Conservation (phyloP, 306 rosid genomes). For the Pterocarpus macrocarpus region DNA sequence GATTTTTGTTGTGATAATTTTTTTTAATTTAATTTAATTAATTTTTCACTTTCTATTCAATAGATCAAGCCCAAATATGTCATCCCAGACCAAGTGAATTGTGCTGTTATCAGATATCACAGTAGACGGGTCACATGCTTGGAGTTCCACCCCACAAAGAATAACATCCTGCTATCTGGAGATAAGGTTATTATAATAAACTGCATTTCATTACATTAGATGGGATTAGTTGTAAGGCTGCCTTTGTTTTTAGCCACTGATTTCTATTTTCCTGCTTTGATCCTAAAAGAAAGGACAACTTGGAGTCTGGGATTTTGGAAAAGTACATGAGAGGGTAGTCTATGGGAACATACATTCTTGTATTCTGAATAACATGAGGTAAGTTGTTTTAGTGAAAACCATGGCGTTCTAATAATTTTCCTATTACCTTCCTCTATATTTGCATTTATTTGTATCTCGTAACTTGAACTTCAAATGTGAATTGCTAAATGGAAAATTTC, state of each 20-base stretch:
- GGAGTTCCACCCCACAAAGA: slow-evolving; percentile 95
- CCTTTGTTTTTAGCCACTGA: slow-evolving; percentile 39
- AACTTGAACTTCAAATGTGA: slow-evolving; percentile 25
- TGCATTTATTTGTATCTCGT: slow-evolving; percentile 10
- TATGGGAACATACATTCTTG: slow-evolving; percentile 89
- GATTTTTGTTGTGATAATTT: neutral
- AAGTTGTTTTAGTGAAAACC: slow-evolving; percentile 40
- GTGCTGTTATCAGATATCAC: slow-evolving; percentile 94
- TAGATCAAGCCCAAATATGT: slow-evolving; percentile 84
- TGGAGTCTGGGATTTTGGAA: slow-evolving; percentile 93
- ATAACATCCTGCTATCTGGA: slow-evolving; percentile 89
- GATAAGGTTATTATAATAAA: slow-evolving; percentile 71
- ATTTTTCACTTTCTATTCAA: slow-evolving; percentile 32
- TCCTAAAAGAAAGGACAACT: slow-evolving; percentile 89
- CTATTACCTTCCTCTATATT: neutral
- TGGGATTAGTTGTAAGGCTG: slow-evolving; percentile 20
- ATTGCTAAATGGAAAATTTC: slow-evolving; percentile 39
- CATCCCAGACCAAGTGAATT: slow-evolving; percentile 82
- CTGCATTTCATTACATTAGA: neutral
- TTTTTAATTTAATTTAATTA: neutral
- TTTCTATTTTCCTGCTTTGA: slow-evolving; percentile 36
- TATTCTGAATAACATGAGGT: slow-evolving; percentile 88
- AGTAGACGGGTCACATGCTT: slow-evolving; percentile 86
- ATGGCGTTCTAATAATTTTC: neutral
- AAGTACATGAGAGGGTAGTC: slow-evolving; percentile 83